These are phyloP conservation scores for Verticillium dahliae DNA, from an alignment of 2,329 filamentous ascomycete genomes.

Conservation along the genomic window DNA sequence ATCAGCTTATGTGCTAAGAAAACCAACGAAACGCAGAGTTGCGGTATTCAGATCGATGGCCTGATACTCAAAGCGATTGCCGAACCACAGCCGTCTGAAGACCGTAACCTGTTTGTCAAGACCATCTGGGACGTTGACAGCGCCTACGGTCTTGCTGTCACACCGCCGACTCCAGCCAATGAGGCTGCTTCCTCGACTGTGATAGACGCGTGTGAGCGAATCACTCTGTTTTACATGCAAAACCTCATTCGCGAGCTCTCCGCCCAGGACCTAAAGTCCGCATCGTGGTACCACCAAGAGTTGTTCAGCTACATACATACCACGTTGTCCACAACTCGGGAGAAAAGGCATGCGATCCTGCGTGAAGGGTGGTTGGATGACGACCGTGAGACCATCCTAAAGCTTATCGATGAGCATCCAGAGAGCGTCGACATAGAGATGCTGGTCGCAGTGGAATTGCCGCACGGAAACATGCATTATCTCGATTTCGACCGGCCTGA, in stretches of 20 bases:
- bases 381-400: background rate
- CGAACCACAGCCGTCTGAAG: background rate
- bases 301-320: background rate
- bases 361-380: background rate
- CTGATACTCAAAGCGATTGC: background rate
- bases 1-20: background rate
- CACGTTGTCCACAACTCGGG: background rate
- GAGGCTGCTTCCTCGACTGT: background rate
- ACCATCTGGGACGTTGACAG: background rate
- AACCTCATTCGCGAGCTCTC: background rate
- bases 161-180: background rate
- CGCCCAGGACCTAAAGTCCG: background rate
- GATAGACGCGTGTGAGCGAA: background rate
- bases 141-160: background rate
- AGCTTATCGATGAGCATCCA: background rate
- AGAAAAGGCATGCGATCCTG: background rate
- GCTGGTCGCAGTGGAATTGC: conserved; percentile 4
- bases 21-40: background rate
- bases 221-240: background rate
- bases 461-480: conserved; percentile 11
- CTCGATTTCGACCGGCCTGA: conserved; percentile 9
- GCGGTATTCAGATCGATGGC: background rate
- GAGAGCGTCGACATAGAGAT: background rate
- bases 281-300: background rate
- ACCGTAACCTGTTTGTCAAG: background rate